Evolutionary conservation across 163 green algal species (phyloP).

Genomic region (Chlorella variabilis): DNA sequence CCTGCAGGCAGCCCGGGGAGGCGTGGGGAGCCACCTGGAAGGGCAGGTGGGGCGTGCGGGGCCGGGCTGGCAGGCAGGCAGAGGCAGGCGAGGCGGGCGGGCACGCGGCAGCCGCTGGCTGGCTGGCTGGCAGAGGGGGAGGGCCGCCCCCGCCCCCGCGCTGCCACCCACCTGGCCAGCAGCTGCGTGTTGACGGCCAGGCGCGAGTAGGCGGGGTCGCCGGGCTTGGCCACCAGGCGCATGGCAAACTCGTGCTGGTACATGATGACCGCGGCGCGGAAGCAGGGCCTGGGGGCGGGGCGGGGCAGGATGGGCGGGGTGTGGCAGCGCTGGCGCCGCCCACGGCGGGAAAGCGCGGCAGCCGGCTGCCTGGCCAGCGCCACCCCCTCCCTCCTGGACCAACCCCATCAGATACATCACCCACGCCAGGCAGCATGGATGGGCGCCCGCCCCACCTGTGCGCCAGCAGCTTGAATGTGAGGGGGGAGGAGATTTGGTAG

Average conservation of each 20-base stretch:
- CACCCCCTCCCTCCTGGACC: not conserved
- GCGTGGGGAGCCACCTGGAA: not conserved
- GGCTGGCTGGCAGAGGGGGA: too few relatives aligned
- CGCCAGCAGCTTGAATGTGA: slow-evolving; percentile 99
- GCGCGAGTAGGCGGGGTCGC: slow-evolving; percentile 84
- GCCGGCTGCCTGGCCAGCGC: too few relatives aligned
- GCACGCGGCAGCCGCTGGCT: not conserved
- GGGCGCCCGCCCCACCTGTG: slow-evolving; percentile 56
- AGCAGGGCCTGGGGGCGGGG: slow-evolving; percentile 57
- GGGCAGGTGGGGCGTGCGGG: too few relatives aligned
- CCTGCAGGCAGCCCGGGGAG: slow-evolving; percentile 31
- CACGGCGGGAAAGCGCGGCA: too few relatives aligned
- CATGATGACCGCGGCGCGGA: slow-evolving; percentile 97
- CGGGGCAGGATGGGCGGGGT: too few relatives aligned
- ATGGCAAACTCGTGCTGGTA: slow-evolving; percentile 99
- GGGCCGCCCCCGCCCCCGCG: too few relatives aligned
- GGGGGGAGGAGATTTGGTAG: slow-evolving; percentile 99
- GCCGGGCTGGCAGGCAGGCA: not conserved
- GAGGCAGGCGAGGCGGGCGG: not conserved
- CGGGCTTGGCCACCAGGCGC: slow-evolving; percentile 93
- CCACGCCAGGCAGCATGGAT: not conserved
- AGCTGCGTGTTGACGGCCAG: slow-evolving; percentile 97
- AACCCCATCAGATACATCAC: not conserved
- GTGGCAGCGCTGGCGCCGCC: too few relatives aligned
- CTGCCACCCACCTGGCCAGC: slow-evolving; percentile 66